Conservation (phyloP, 192 early-diverging fungal species). For the Lunasporangiospora selenospora region DNA sequence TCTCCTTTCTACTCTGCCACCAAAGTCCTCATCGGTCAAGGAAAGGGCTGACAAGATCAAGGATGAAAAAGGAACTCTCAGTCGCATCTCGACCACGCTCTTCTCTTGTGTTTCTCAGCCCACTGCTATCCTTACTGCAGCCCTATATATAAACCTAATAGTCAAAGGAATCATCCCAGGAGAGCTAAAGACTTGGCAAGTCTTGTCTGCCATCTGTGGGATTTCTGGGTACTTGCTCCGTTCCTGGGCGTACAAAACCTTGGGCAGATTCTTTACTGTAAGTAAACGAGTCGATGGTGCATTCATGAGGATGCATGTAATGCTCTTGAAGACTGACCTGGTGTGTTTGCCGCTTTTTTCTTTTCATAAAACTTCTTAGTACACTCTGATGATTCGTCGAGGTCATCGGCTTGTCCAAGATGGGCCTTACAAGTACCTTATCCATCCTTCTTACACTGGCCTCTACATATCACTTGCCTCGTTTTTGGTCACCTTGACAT, state of each 20-base stretch:
- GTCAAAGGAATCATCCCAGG: not conserved
- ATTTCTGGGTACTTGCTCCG: not conserved
- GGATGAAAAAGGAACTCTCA: slow-evolving; percentile 3
- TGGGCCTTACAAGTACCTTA: slow-evolving; percentile 22
- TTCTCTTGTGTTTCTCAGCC: not conserved
- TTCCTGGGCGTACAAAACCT: not conserved
- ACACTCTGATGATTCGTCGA: slow-evolving; percentile 7
- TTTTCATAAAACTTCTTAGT: too few species aligned
- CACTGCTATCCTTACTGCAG: not conserved
- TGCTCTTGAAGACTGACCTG: too few species aligned
- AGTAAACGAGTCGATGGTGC: too few species aligned
- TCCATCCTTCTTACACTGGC: slow-evolving; percentile 34
- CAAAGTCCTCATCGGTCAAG: not conserved
- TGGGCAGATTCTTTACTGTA: slow-evolving; percentile 3
- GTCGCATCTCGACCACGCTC: not conserved
- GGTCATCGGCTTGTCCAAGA: slow-evolving; percentile 23
- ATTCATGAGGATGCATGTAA: too few species aligned
- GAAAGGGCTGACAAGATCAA: slow-evolving; percentile 2
- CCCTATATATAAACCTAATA: not conserved
- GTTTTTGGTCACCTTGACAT: slow-evolving; percentile 7
- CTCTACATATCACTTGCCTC: slow-evolving; percentile 6
- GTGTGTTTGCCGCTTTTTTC: too few species aligned
- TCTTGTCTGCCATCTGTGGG: not conserved
- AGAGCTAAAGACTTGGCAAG: slow-evolving; percentile 1
- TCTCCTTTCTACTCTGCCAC: not conserved